phyloP scores from a whole-genome alignment of 1,284 basidiomycete genomes.

The Gastroboletus turbinatus region DNA sequence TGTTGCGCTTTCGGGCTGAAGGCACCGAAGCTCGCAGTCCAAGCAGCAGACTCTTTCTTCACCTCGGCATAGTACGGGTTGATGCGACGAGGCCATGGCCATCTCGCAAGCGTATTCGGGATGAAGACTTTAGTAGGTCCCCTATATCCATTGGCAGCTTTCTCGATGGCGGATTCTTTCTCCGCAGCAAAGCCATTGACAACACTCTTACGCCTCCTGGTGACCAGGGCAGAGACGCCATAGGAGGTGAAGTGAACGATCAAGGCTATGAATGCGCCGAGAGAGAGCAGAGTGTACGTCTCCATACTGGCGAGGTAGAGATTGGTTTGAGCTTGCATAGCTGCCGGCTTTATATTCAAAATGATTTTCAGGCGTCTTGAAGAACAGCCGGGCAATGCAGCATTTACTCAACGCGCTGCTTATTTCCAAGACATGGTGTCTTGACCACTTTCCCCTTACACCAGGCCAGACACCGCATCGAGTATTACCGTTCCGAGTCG shows the following conservation, averaged over 20 bases:
- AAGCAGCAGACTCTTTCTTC: conserved; percentile 1
- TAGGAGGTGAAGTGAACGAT: neutral
- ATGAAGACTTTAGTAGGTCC: conserved; percentile 6
- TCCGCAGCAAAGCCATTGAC: neutral
- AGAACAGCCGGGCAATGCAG: too few relatives aligned
- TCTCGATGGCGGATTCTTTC: neutral
- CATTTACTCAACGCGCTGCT: too few relatives aligned
- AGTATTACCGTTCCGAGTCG: neutral
- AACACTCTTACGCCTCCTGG: neutral
- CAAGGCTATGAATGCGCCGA: neutral
- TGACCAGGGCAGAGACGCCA: neutral
- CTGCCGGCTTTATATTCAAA: too few relatives aligned
- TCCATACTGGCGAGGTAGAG: neutral
- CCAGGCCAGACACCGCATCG: neutral
- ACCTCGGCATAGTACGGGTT: conserved; percentile 4
- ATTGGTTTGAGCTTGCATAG: neutral
- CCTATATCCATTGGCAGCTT: neutral
- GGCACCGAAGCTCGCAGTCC: conserved; percentile 2
- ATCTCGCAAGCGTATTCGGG: conserved; percentile 11
- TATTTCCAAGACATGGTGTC: too few relatives aligned
- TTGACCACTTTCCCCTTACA: too few relatives aligned
- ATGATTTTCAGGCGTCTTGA: too few relatives aligned
- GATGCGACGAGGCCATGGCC: conserved; percentile 8
- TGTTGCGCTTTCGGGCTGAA: conserved; percentile 8
- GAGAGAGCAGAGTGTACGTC: neutral